Percentiles rank a stretch among this genome's conserved stretches.
phyloP scores from a whole-genome alignment of 371 early-diverging fungal genomes.

The Lichtheimia ramosa region DNA sequence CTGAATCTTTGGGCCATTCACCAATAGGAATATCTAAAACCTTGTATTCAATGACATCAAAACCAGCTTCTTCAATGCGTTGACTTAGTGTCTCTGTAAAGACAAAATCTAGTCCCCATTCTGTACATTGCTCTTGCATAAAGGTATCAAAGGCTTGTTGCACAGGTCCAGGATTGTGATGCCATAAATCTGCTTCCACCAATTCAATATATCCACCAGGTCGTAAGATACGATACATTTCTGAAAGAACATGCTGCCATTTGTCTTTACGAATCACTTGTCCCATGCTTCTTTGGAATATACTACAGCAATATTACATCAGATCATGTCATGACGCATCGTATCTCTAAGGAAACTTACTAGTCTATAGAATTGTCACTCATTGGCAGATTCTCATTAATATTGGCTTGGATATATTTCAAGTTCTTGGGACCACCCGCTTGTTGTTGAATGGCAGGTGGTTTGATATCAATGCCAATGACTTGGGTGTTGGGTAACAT shows the following conservation, averaged over 20 bases:
- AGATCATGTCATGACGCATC: neutral
- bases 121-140: constrained; percentile 31
- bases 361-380: constrained; percentile 37
- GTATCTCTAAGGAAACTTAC: constrained; percentile 28
- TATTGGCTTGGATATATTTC: constrained; percentile 31
- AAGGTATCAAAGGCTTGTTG: constrained; percentile 46
- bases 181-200: constrained; percentile 41
- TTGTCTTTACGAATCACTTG: constrained; percentile 31
- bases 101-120: constrained; percentile 31
- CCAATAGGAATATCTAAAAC: constrained; percentile 46
- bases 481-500: constrained; percentile 44
- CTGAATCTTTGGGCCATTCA: constrained; percentile 49
- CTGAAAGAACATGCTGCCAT: constrained; percentile 34
- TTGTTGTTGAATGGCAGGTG: constrained; percentile 25
- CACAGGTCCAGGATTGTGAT: constrained; percentile 50
- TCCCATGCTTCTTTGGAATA: constrained; percentile 47
- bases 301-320: constrained; percentile 16
- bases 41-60: constrained; percentile 22
- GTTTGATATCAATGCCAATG: constrained; percentile 53
- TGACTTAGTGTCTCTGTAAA: constrained; percentile 27
- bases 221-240: constrained; percentile 41
- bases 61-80: constrained; percentile 24
- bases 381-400: constrained; percentile 38
- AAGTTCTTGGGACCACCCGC: constrained; percentile 41
- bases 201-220: constrained; percentile 47